Percentiles rank a stretch among this genome's conserved stretches.
Evolutionary conservation across 1,139 yeast species (phyloP).

Genomic region (Saccharomycopsis hybrid): DNA sequence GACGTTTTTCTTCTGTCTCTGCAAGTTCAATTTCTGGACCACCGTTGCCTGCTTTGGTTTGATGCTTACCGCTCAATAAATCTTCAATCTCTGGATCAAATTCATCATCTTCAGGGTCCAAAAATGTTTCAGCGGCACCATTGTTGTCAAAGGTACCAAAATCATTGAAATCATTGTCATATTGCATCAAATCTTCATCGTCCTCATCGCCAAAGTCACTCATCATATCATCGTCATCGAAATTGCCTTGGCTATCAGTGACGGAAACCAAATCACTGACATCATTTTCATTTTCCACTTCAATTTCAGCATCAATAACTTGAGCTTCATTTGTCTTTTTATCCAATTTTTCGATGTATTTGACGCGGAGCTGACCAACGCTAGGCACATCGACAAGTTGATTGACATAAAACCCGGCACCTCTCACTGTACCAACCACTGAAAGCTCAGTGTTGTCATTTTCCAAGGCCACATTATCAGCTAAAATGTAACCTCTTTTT

Average conservation of each 20-base stretch:
- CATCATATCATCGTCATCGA: constrained; percentile 14
- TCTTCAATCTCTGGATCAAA: constrained; percentile 31
- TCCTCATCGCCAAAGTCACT: constrained; percentile 42
- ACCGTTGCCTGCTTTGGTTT: constrained; percentile 26
- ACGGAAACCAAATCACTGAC: constrained; percentile 38
- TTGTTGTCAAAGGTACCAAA: constrained; percentile 33
- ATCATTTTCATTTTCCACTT: constrained; percentile 42
- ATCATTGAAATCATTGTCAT: constrained; percentile 34
- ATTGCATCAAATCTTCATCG: constrained; percentile 37
- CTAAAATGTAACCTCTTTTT: constrained; percentile 76
- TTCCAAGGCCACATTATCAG: constrained; percentile 54
- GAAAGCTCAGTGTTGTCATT: constrained; percentile 39
- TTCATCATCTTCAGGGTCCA: constrained; percentile 27
- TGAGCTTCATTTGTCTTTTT: constrained; percentile 10
- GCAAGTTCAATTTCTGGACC: constrained; percentile 32
- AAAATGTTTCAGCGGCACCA: neutral
- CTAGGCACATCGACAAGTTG: constrained; percentile 83
- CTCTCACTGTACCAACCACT: constrained; percentile 82
- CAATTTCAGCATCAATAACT: constrained; percentile 39
- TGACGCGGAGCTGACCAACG: constrained; percentile 80
- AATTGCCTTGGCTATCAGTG: constrained; percentile 53
- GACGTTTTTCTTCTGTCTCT: constrained; percentile 65
- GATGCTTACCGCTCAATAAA: constrained; percentile 17
- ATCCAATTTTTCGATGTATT: constrained; percentile 42
- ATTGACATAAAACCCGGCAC: constrained; percentile 72